Percentiles rank a stretch among this genome's conserved stretches.
Conservation (phyloP, 305 asterid species). For the Euphrasia arctica region DNA sequence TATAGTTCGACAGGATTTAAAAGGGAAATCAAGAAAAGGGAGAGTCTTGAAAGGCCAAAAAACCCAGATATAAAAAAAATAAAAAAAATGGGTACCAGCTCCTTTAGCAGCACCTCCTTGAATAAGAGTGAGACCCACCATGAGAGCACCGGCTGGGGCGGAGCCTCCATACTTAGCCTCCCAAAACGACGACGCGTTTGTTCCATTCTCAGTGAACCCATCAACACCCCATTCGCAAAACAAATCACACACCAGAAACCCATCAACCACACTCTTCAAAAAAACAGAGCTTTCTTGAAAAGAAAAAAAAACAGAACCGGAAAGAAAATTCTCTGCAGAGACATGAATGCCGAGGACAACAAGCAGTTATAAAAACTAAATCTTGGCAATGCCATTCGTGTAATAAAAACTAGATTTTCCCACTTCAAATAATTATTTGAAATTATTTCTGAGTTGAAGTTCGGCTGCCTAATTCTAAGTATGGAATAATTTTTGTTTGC, state of each 20-base stretch:
- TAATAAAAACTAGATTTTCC: no score
- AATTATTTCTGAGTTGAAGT: no score
- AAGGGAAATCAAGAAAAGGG: background rate
- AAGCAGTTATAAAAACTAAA: background rate
- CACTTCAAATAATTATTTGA: no score
- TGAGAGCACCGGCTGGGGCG: conserved; percentile 11
- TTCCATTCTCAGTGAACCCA: conserved; percentile 39
- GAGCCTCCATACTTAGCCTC: conserved; percentile 39
- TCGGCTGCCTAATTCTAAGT: no score
- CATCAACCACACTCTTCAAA: conserved; percentile 27
- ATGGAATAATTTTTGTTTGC: no score
- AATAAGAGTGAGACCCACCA: conserved; percentile 11
- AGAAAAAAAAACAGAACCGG: no score
- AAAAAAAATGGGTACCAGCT: conserved; percentile 3
- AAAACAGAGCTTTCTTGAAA: conserved; percentile 22
- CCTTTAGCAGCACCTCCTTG: conserved; percentile 12
- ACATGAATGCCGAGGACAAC: background rate
- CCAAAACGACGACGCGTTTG: conserved; percentile 34
- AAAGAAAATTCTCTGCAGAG: background rate
- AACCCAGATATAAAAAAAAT: background rate
- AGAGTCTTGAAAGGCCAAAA: background rate
- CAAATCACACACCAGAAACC: conserved; percentile 39
- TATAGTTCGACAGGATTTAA: no score
- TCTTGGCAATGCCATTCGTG: conserved; percentile 7
- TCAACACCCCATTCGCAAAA: conserved; percentile 35